Evolutionary conservation across 768 basidiomycete species (phyloP), one percentile per base, ranked within the genome.

Genomic region (Arthromyces matolae): DNA sequence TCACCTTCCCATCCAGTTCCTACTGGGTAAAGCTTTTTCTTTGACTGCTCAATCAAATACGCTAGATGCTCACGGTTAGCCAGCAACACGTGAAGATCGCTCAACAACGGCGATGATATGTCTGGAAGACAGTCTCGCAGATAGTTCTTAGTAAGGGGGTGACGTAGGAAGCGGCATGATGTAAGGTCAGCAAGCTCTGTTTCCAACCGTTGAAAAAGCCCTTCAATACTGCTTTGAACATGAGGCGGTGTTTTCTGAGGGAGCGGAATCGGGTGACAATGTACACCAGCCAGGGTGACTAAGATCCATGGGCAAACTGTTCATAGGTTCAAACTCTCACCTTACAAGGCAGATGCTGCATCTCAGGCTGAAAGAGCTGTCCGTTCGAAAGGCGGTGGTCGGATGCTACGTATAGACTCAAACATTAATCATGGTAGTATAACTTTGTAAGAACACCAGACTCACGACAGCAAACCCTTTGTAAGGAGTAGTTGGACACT

Each of bases 161-260:
- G 60, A 1, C 55, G 45, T 0, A 66, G 29, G 23, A 66, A 58
- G 3, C 45, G 42, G 4, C 58, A 45, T 0, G 57, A 55, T 1
- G 63, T 66, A 1, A 64, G 37, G 36, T 66, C 62, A 0, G 62
- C 49, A 5, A 66, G 42, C n/a, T n/a, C n/a, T n/a, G n/a, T n/a
- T n/a, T n/a, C n/a, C n/a, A n/a, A n/a, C n/a, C n/a, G n/a, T n/a
- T n/a, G n/a, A n/a, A n/a, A n/a, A n/a, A n/a, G n/a, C n/a, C n/a
- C n/a, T n/a, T n/a, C n/a, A n/a, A n/a, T n/a, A n/a, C n/a, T n/a
- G n/a, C n/a, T n/a, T n/a, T n/a, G n/a, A n/a, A n/a, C n/a, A n/a
- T n/a, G n/a, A n/a, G n/a, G n/a, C n/a, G n/a, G n/a, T n/a, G n/a
- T n/a, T n/a, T n/a, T n/a, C n/a, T n/a, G n/a, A n/a, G n/a, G n/a